phyloP scores from a whole-genome alignment of 2,329 filamentous ascomycete species.

The Apiospora aurea region DNA sequence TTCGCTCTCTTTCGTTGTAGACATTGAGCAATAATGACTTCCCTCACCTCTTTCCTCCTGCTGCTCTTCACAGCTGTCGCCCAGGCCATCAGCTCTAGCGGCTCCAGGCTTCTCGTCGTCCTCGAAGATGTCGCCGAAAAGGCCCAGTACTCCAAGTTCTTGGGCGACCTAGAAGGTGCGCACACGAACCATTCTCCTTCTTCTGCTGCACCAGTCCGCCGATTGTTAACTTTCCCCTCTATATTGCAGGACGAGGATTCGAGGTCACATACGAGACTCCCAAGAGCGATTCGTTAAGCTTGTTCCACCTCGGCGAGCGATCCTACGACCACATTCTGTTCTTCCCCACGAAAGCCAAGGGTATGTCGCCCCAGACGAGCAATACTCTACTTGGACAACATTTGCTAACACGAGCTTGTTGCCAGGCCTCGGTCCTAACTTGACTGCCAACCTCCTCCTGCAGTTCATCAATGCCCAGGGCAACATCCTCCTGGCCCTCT shows the following conservation, averaged over 20 bases:
- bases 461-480: slow-evolving; percentile 91
- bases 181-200: slow-evolving; percentile 19
- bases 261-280: slow-evolving; percentile 82
- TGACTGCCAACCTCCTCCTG: slow-evolving; percentile 86
- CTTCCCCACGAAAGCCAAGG: slow-evolving; percentile 90
- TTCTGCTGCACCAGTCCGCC: background rate
- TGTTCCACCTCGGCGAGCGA: slow-evolving; percentile 88
- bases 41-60: slow-evolving; percentile 73
- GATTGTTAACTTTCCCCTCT: background rate
- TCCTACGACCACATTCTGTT: slow-evolving; percentile 91
- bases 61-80: slow-evolving; percentile 71
- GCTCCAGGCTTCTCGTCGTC: slow-evolving; percentile 83
- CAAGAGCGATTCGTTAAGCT: slow-evolving; percentile 76
- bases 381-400: background rate
- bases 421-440: slow-evolving; percentile 83
- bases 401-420: background rate
- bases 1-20: background rate
- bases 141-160: slow-evolving; percentile 82
- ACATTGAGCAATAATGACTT: slow-evolving; percentile 65
- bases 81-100: slow-evolving; percentile 79
- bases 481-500: slow-evolving; percentile 88
- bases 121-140: slow-evolving; percentile 82
- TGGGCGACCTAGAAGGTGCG: slow-evolving; percentile 74
- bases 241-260: slow-evolving; percentile 76
- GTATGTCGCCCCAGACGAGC: slow-evolving; percentile 48